A percentile compares a stretch with the other conserved stretches of the same genome.
Evolutionary conservation across 257 asterid genomes (phyloP).

Genomic region (Solanum lignicaule): DNA sequence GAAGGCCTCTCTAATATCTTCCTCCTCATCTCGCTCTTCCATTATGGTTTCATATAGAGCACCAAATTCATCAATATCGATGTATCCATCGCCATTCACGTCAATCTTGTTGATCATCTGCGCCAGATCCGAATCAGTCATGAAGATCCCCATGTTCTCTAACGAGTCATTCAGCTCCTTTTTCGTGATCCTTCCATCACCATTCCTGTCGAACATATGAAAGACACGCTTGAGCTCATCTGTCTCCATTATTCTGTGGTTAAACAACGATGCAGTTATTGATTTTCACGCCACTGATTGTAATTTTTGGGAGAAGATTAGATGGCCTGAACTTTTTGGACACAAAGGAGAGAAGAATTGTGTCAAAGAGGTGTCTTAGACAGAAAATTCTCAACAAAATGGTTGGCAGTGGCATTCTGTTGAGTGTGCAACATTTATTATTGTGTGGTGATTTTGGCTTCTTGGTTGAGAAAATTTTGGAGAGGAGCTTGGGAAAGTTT

Average conservation of each 20-base stretch:
- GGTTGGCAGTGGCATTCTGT: slow-evolving; percentile 7
- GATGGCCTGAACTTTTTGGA: slow-evolving; percentile 12
- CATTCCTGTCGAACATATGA: slow-evolving; percentile 5
- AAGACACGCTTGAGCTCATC: slow-evolving; percentile 3
- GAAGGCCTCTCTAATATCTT: slow-evolving; percentile 1
- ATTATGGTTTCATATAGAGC: slow-evolving; percentile 6
- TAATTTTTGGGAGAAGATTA: slow-evolving; percentile 1
- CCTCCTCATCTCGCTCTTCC: slow-evolving; percentile 7
- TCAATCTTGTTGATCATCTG: slow-evolving; percentile 6
- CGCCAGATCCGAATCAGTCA: not conserved
- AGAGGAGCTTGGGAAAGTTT: not conserved
- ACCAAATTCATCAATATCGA: slow-evolving; percentile 6
- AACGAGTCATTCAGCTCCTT: slow-evolving; percentile 1
- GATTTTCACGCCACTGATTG: not conserved
- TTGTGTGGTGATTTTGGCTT: not conserved
- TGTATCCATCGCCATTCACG: slow-evolving; percentile 1
- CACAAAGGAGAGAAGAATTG: slow-evolving; percentile 6
- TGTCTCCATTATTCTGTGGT: not conserved
- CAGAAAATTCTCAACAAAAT: slow-evolving; percentile 2
- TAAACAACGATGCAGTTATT: not conserved
- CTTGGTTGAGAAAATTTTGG: slow-evolving; percentile 3
- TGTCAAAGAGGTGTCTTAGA: slow-evolving; percentile 9
- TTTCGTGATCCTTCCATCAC: slow-evolving; percentile 2
- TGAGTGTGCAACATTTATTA: not conserved
- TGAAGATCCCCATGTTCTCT: slow-evolving; percentile 12